Conservation (phyloP, 192 early-diverging fungal genomes). For the Backusella sp. region DNA sequence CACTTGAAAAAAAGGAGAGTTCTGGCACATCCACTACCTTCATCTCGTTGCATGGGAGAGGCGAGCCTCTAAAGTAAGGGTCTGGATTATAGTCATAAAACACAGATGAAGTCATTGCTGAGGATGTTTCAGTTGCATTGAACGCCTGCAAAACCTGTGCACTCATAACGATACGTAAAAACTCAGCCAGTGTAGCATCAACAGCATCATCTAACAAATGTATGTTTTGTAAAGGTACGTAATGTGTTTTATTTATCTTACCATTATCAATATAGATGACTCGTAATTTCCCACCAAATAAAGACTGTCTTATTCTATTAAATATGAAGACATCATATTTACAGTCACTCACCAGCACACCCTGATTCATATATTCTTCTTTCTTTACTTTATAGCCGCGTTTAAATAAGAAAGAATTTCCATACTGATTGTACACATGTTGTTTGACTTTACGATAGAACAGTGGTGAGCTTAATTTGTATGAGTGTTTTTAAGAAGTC, state of each 20-base stretch:
- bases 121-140: conserved; percentile 34
- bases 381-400: conserved; percentile 36
- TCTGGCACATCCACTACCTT: conserved; percentile 80
- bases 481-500: not conserved
- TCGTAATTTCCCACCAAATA: conserved; percentile 41
- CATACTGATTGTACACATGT: conserved; percentile 28
- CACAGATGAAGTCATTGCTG: conserved; percentile 32
- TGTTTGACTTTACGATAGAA: conserved; percentile 33
- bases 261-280: conserved; percentile 28
- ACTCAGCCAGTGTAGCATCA: conserved; percentile 23
- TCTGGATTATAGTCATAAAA: conserved; percentile 49
- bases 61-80: conserved; percentile 53
- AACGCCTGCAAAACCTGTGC: conserved; percentile 61
- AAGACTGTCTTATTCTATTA: conserved; percentile 33
- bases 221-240: too few relatives aligned
- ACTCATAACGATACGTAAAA: conserved; percentile 60
- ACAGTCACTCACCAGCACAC: conserved; percentile 36
- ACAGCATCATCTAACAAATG: conserved; percentile 3
- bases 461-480: conserved; percentile 17
- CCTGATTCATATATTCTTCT: conserved; percentile 23
- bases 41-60: conserved; percentile 65
- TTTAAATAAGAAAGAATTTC: conserved; percentile 37
- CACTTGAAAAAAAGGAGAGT: conserved; percentile 69
- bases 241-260: conserved; percentile 8
- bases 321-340: conserved; percentile 44